phyloP scores from a whole-genome alignment of 2,329 filamentous ascomycete genomes.

The Hypoxylon sp. region DNA sequence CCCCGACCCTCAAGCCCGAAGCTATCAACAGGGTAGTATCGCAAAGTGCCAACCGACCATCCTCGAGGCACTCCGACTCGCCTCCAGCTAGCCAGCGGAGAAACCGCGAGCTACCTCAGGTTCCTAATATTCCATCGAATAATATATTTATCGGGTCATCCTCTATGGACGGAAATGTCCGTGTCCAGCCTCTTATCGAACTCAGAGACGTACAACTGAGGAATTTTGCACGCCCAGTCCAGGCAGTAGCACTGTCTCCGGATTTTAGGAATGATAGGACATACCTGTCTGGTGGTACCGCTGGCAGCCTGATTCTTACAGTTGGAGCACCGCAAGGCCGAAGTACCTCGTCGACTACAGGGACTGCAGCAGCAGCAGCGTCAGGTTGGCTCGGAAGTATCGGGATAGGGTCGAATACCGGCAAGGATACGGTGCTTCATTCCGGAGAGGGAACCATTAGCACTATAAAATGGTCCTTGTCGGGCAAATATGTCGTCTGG shows the following conservation, averaged over 20 bases:
- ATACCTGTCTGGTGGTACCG: conserved; percentile 91
- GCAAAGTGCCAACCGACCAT: conserved; percentile 56
- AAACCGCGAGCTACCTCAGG: conserved; percentile 62
- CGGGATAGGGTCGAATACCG: conserved; percentile 81
- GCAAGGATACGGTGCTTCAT: conserved; percentile 89
- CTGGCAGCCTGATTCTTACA: conserved; percentile 89
- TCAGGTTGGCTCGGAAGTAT: conserved; percentile 93
- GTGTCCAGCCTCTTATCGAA: conserved; percentile 88
- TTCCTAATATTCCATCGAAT: conserved; percentile 86
- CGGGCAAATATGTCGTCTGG: conserved; percentile 94
- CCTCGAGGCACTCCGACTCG: conserved; percentile 59
- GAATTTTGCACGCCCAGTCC: conserved; percentile 93
- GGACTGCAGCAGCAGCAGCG: conserved; percentile 84
- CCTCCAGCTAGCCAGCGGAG: conserved; percentile 59
- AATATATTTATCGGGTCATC: conserved; percentile 94
- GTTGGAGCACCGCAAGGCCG: conserved; percentile 83
- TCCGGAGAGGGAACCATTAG: conserved; percentile 93
- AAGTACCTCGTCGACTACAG: conserved; percentile 89
- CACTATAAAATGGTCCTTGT: conserved; percentile 94
- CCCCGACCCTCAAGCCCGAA: conserved; percentile 62
- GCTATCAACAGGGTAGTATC: conserved; percentile 56
- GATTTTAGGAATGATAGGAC: conserved; percentile 91
- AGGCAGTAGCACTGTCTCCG: conserved; percentile 93
- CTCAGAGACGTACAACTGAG: conserved; percentile 90
- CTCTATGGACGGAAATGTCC: conserved; percentile 96